Conservation (phyloP, 2,329 filamentous ascomycete species). For the Claviceps digitariae region DNA sequence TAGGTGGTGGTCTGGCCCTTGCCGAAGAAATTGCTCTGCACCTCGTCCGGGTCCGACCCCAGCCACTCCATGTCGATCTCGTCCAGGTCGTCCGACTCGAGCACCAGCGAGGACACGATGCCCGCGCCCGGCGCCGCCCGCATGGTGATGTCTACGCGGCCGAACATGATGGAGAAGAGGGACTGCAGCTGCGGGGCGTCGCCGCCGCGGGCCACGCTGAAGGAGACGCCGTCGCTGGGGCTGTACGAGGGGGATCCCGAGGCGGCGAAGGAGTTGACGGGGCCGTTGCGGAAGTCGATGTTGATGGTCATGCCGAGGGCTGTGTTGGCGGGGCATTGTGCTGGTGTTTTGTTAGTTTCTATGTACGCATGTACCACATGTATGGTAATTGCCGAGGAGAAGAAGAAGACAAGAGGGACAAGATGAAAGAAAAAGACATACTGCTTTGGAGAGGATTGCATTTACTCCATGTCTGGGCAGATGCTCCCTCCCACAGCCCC, state of each 20-base stretch:
- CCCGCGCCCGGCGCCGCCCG: conserved; percentile 79
- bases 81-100: conserved; percentile 84
- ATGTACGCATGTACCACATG: background rate
- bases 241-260: conserved; percentile 60
- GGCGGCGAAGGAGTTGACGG: conserved; percentile 64
- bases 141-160: conserved; percentile 72
- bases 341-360: conserved; percentile 5
- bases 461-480: conserved; percentile 26
- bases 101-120: conserved; percentile 83
- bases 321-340: conserved; percentile 59
- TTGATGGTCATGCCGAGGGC: conserved; percentile 72
- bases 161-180: conserved; percentile 99
- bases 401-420: background rate
- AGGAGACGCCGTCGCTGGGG: conserved; percentile 56
- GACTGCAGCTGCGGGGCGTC: conserved; percentile 79
- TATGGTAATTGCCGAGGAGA: background rate
- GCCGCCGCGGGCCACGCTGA: conserved; percentile 65
- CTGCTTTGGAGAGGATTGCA: conserved; percentile 26
- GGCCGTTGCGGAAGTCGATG: conserved; percentile 69
- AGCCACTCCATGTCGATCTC: conserved; percentile 98
- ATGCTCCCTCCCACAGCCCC: conserved; percentile 11
- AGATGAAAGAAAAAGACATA: conserved; percentile 12
- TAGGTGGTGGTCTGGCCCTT: conserved; percentile 79
- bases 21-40: conserved; percentile 97
- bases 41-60: conserved; percentile 58